Evolutionary conservation across 805 yeast genomes (phyloP).

Genomic region (Wickerhamiella kazuoi): DNA sequence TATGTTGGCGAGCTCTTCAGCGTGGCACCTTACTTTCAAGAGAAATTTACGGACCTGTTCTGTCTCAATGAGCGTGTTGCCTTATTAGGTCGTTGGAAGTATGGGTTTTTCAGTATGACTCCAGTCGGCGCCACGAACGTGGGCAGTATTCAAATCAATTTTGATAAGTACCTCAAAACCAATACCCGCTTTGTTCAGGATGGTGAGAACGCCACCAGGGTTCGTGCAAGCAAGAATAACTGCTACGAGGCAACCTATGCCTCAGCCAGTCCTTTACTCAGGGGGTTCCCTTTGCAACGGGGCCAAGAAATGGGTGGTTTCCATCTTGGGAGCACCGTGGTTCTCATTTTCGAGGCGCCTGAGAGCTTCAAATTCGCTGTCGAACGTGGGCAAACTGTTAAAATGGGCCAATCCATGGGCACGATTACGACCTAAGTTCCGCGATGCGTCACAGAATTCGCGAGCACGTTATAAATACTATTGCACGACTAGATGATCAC

Average conservation of each 20-base stretch:
- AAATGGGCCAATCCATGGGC: constrained; percentile 74
- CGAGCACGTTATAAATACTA: no score
- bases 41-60: constrained; percentile 67
- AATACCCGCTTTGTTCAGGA: constrained; percentile 29
- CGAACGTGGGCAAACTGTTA: constrained; percentile 55
- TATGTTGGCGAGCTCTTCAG: constrained; percentile 90
- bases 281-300: constrained; percentile 75
- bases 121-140: constrained; percentile 99
- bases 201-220: constrained; percentile 9
- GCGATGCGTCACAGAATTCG: no score
- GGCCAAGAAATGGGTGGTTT: constrained; percentile 98
- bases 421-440: neutral
- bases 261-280: constrained; percentile 53
- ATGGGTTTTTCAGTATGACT: constrained; percentile 96
- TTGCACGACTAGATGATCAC: no score
- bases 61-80: constrained; percentile 92
- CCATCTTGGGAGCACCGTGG: constrained; percentile 92
- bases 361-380: constrained; percentile 52
- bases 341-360: constrained; percentile 92
- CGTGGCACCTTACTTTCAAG: constrained; percentile 93
- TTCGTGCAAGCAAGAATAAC: constrained; percentile 46
- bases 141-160: constrained; percentile 81
- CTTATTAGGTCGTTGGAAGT: constrained; percentile 83
- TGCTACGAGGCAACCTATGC: constrained; percentile 90
- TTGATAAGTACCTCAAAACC: constrained; percentile 78